Evolutionary conservation across 768 basidiomycete genomes (phyloP).

Genomic region (Psilocybe cyanescens): DNA sequence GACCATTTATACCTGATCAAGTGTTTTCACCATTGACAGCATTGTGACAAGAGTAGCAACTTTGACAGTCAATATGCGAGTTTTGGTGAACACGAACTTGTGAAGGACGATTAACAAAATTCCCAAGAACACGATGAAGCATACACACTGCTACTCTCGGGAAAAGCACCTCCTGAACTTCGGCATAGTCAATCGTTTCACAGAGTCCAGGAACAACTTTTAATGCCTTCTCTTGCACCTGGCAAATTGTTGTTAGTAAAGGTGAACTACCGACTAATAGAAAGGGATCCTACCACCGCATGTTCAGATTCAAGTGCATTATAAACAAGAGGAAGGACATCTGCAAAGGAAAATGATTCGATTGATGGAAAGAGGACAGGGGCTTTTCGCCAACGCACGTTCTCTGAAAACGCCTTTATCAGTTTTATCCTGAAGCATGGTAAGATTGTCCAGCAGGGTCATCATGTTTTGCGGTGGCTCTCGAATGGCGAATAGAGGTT

Average conservation of each 20-base stretch:
- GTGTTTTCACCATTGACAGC: constrained; percentile 83
- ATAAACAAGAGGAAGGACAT: constrained; percentile 95
- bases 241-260: constrained; percentile 4
- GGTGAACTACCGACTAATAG: background rate
- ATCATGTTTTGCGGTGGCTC: constrained; percentile 99
- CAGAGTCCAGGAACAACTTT: constrained; percentile 85
- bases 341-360: constrained; percentile 40
- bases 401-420: constrained; percentile 86
- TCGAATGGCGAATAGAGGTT: constrained; percentile 86
- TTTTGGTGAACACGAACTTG: constrained; percentile 92
- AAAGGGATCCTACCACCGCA: constrained; percentile 56
- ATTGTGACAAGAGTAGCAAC: constrained; percentile 87
- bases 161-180: constrained; percentile 89
- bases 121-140: background rate
- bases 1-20: constrained; percentile 69
- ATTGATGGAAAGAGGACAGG: background rate
- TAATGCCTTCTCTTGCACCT: constrained; percentile 94
- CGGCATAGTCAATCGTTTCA: constrained; percentile 93
- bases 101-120: background rate
- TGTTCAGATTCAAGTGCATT: constrained; percentile 97
- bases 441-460: constrained; percentile 87
- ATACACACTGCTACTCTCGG: constrained; percentile 86
- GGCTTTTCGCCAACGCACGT: constrained; percentile 54
- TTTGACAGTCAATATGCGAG: constrained; percentile 88
- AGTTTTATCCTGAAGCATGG: constrained; percentile 87